phyloP scores from a whole-genome alignment of 805 yeast species.

The Brettanomyces bruxellensis region DNA sequence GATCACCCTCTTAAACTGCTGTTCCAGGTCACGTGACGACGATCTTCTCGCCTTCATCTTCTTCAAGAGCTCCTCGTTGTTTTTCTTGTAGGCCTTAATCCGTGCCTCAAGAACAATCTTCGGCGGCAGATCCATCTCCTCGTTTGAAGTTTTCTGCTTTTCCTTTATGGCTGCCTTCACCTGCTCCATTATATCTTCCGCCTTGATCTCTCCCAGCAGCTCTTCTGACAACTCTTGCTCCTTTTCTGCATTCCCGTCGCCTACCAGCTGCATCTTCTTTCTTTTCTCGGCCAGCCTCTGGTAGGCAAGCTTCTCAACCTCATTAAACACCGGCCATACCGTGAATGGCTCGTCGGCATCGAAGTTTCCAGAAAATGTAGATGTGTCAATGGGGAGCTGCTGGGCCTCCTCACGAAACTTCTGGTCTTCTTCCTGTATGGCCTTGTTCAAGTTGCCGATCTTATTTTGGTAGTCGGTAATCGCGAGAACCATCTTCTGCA shows the following conservation, averaged over 20 bases:
- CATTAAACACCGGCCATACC: conserved; percentile 49
- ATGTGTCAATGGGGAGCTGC: conserved; percentile 24
- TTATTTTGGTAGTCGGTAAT: conserved; percentile 45
- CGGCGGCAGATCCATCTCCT: conserved; percentile 33
- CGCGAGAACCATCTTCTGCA: conserved; percentile 35
- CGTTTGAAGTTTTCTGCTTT: conserved; percentile 5
- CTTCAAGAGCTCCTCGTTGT: conserved; percentile 46
- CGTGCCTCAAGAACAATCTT: conserved; percentile 58
- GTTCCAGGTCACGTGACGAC: conserved; percentile 50
- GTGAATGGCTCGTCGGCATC: conserved; percentile 93
- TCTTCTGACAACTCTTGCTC: conserved; percentile 1
- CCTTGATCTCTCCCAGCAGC: conserved; percentile 6
- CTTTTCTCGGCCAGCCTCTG: conserved; percentile 7
- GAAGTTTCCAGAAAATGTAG: conserved; percentile 44
- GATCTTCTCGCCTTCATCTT: conserved; percentile 45
- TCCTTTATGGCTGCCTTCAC: not conserved
- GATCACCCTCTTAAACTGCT: conserved; percentile 80
- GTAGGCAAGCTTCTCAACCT: conserved; percentile 34
- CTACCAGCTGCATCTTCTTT: not conserved
- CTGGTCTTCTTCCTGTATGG: conserved; percentile 54
- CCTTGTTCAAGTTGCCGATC: conserved; percentile 49
- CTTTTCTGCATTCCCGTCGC: not conserved
- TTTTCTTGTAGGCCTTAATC: conserved; percentile 67
- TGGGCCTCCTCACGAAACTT: conserved; percentile 36
- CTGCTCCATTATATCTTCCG: conserved; percentile 6